Evolutionary conservation across 108 stramenopile genomes (phyloP).

Genomic region (Cyclotella cryptica): DNA sequence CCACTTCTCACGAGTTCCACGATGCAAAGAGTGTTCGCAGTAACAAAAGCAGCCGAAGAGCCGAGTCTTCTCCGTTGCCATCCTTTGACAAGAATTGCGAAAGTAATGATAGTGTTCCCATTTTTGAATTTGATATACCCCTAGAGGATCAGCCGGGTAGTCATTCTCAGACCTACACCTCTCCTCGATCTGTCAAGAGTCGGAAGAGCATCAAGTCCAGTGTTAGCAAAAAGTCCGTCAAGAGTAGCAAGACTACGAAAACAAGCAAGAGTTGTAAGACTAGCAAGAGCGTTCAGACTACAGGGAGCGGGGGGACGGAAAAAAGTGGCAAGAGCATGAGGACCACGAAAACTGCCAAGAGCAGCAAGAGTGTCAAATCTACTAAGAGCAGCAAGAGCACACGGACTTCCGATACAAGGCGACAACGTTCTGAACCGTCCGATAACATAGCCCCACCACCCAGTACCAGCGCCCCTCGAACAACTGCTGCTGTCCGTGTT

Average conservation of each 20-base stretch:
- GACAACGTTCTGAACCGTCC: not conserved
- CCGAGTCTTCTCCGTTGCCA: not conserved
- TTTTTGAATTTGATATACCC: slow-evolving; percentile 54
- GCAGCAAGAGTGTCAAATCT: slow-evolving; percentile 17
- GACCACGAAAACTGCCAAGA: slow-evolving; percentile 17
- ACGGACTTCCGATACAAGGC: not conserved
- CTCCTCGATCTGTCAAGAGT: slow-evolving; percentile 34
- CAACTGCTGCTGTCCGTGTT: slow-evolving; percentile 26
- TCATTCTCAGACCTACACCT: not conserved
- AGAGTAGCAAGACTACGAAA: slow-evolving; percentile 1
- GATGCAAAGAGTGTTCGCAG: slow-evolving; percentile 18
- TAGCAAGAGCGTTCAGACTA: slow-evolving; percentile 12
- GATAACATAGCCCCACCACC: not conserved
- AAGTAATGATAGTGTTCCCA: slow-evolving; percentile 16
- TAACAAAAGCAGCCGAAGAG: not conserved
- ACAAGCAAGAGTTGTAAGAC: slow-evolving; percentile 13
- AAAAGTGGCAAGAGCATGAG: slow-evolving; percentile 35
- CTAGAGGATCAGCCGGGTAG: slow-evolving; percentile 29
- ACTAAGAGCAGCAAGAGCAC: slow-evolving; percentile 3
- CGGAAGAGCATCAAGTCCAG: slow-evolving; percentile 33
- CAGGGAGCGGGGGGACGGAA: not conserved
- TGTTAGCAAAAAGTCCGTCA: slow-evolving; percentile 5
- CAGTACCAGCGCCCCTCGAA: not conserved
- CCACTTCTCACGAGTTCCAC: slow-evolving; percentile 1
- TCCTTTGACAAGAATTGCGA: slow-evolving; percentile 16